phyloP scores from a whole-genome alignment of 768 basidiomycete genomes.

The Mycena haematopus region DNA sequence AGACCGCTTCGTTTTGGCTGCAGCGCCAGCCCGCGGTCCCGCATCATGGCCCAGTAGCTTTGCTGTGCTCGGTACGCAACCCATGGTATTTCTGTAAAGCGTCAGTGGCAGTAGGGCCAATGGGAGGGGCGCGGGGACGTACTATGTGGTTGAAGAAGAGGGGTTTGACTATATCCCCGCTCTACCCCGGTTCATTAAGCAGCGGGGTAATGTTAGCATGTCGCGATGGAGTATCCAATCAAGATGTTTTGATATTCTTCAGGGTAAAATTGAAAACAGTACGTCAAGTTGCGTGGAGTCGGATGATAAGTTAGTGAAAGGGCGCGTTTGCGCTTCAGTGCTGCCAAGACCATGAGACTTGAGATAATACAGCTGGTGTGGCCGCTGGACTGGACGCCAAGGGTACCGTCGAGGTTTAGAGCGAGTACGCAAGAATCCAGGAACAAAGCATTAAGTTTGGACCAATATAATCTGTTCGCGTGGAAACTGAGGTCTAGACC shows the following conservation, averaged over 20 bases:
- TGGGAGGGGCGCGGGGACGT: background rate
- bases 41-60: conserved; percentile 15
- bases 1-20: background rate
- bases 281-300: background rate
- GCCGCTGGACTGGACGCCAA: too few relatives aligned
- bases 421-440: background rate
- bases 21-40: background rate
- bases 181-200: background rate
- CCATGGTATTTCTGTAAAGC: conserved; percentile 13
- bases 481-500: background rate
- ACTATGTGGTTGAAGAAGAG: conserved; percentile 7
- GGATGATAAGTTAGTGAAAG: background rate
- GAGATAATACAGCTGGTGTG: too few relatives aligned
- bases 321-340: background rate
- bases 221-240: conserved; percentile 9
- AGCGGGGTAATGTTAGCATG: background rate
- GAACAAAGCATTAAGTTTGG: background rate
- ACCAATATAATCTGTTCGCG: background rate
- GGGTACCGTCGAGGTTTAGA: too few relatives aligned
- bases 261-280: background rate
- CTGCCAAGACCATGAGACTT: too few relatives aligned
- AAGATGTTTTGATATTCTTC: conserved; percentile 9
- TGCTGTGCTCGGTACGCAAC: conserved; percentile 27
- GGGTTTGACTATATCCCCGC: background rate
- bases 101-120: background rate